Evolutionary conservation across 495 filamentous ascomycete species (phyloP), one percentile per base, ranked within the genome.

Genomic region (Pseudevernia furfuracea): DNA sequence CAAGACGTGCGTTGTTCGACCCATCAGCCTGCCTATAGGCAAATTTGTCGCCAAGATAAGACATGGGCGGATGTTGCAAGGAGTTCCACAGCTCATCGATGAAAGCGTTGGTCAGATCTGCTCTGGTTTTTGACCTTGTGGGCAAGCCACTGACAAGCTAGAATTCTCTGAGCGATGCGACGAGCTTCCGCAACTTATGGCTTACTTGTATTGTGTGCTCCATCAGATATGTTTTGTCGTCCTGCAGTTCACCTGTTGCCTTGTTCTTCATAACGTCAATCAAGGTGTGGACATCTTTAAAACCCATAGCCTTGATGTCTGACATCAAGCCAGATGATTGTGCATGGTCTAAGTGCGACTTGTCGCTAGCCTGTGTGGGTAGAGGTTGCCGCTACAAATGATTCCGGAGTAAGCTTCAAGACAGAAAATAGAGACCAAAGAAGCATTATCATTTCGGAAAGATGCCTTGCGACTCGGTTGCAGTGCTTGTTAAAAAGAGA

Each of bases 171-270:
- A 58, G 57, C 55, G 41, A 36, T 52, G 49, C 34, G 37, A 39
- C 32, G 4, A 52, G 19, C 23, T 34, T n/a, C 25, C 9, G 25
- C 21, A 25, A 36, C 15, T 1, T 30, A 34, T 19, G 28, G 48
- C 63, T 41, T 48, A 66, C 67, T 48, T 69, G 63, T 19, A 69
- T 68, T 17, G 62, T 65, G 12, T 63, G 48, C 32, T 92, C 89
- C 87, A 91, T 91, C 63, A 88, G 75, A 77, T 87, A 86, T 25
- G 87, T 90, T 78, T 91, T 92, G 73, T 94, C 90, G 67, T 71
- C 69, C 60, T 71, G 69, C 38, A 84, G 67, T 60, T 85, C 82
- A 23, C 88, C 84, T 23, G 75, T 76, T 28, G 74, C 75, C 71
- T 85, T 82, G 60, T 67, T 77, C 67, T 78, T 75, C 64, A 84